Base-by-base conservation (phyloP, 805 yeast species). In the Yamadazyma nakazawae region DNA sequence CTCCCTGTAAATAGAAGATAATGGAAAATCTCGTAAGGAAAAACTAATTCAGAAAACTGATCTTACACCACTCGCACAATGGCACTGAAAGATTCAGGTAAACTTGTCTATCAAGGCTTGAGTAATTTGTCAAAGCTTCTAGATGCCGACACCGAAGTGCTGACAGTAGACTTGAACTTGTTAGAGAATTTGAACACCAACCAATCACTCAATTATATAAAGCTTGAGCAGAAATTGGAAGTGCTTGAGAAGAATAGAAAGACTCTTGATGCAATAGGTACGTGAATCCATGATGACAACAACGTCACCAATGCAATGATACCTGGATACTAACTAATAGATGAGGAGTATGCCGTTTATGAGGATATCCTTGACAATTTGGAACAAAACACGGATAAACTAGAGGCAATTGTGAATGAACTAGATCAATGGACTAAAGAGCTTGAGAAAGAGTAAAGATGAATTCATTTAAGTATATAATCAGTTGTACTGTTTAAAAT, bases 111-210 rank as follows among this genome's bases (percentile, higher is more conserved):
- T 38, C 63, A 60, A 42, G 68, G 72, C 8, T 54, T 72, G 28
- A 58, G 59, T 40, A 51, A 55, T 17, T 51, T 62, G 18, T 60
- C 71, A 8, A 60, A 59, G 42, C 51, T 71, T 11, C 53, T 72
- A 0, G 77, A 72, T 34, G 51, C 70, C 1, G 77, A 72, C 47
- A 70, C 76, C 1, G 73, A 66, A 42, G 67, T 66, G 17, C 60
- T 75, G 12, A 61, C 67, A n/a, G 62, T 69, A 51, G 66, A 80
- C 50, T 62, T 82, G 55, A 77, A 74, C 52, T 60, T 78, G 12
- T 52, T 81, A 28, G 79, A 78, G 46, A 78, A 80, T 51, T 61
- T 79, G 47, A 82, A 82, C 56, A 81, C 84, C n/a, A 71, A 78
- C 44, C 78, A 81, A 40, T 75, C 82, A 0, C 61, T 80, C 50